These are phyloP conservation scores for Xanthoconium separans DNA, from an alignment of 1,284 basidiomycete species.

Conservation along the genomic window DNA sequence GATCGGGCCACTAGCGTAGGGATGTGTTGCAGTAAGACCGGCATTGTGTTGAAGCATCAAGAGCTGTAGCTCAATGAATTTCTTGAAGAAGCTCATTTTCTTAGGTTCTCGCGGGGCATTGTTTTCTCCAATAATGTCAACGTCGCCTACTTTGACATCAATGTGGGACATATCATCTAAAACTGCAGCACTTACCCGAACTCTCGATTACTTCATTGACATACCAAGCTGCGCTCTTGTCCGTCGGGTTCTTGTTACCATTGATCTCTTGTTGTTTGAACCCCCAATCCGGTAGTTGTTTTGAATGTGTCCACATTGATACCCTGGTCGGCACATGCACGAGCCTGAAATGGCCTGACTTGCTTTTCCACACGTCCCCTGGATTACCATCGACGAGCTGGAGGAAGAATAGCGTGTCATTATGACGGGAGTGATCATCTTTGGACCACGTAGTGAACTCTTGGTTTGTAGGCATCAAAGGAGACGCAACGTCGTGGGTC, in stretches of 20 bases:
- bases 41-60: constrained; percentile 99
- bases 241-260: constrained; percentile 90
- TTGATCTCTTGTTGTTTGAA: constrained; percentile 98
- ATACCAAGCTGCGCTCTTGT: constrained; percentile 86
- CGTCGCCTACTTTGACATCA: constrained; percentile 12
- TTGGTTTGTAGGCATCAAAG: constrained; percentile 96
- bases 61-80: constrained; percentile 91
- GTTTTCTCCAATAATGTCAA: constrained; percentile 16
- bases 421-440: constrained; percentile 70
- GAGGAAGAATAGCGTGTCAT: constrained; percentile 87
- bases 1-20: constrained; percentile 91
- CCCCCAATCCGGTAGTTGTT: constrained; percentile 92
- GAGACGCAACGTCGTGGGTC: constrained; percentile 97
- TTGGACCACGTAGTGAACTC: constrained; percentile 92
- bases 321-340: constrained; percentile 91
- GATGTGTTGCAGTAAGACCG: constrained; percentile 91
- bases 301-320: constrained; percentile 88
- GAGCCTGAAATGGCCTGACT: constrained; percentile 87
- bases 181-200: constrained; percentile 51
- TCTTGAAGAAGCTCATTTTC: constrained; percentile 88
- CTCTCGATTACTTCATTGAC: constrained; percentile 80
- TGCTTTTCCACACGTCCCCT: constrained; percentile 86
- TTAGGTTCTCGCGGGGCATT: constrained; percentile 66
- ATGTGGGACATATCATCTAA: background rate
- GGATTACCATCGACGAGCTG: constrained; percentile 70